A percentile compares a stretch with the other conserved stretches of the same genome.
These are phyloP conservation scores for Ministeria vibrans DNA, from an alignment of 78 protist species.

Conservation along the genomic window DNA sequence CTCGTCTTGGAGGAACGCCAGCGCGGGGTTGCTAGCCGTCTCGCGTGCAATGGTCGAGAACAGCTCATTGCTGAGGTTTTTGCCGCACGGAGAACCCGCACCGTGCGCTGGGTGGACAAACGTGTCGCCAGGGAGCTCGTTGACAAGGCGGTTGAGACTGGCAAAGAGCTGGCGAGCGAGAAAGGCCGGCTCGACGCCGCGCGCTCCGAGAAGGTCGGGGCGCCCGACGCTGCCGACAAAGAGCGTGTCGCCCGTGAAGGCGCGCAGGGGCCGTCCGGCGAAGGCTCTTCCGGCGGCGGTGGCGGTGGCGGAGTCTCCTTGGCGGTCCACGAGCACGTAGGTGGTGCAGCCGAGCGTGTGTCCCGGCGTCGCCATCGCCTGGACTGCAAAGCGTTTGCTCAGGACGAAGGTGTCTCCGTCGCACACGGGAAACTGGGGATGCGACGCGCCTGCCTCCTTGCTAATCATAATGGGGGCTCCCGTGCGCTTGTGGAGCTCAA, in stretches of 20 bases:
- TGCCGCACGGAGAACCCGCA: slow-evolving; percentile 18
- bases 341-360: slow-evolving; percentile 20
- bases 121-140: background rate
- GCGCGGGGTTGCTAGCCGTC: slow-evolving; percentile 9
- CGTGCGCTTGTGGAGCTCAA: background rate
- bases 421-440: background rate
- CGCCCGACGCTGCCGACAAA: slow-evolving; percentile 38
- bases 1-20: background rate
- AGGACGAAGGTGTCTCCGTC: background rate
- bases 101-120: slow-evolving; percentile 14
- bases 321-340: background rate
- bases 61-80: background rate
- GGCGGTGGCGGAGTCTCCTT: background rate
- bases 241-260: slow-evolving; percentile 45
- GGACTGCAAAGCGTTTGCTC: background rate
- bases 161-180: background rate
- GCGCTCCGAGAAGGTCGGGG: slow-evolving; percentile 11
- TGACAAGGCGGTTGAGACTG: background rate
- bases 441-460: background rate
- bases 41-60: slow-evolving; percentile 12
- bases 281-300: too few species aligned
- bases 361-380: slow-evolving; percentile 7
- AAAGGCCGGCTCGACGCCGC: background rate
- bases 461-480: slow-evolving; percentile 3
- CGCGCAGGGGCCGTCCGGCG: too few species aligned